Evolutionary conservation across 2,329 filamentous ascomycete species (phyloP).

Genomic region (Phyllosticta citriasiana): DNA sequence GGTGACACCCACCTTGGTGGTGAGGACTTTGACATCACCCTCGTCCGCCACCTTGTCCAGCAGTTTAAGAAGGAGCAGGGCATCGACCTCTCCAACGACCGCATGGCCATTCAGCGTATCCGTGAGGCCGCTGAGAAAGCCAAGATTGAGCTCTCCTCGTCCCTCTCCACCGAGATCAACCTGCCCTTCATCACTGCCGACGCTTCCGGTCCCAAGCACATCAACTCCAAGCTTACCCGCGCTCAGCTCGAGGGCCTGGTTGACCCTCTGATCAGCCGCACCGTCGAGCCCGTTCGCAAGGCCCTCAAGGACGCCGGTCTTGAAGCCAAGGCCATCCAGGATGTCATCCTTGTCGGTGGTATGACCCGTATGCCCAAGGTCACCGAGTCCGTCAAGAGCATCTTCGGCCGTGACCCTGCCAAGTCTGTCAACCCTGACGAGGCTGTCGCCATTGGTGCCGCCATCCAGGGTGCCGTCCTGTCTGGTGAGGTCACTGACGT

Average conservation of each 20-base stretch:
- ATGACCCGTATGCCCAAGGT: conserved; percentile 99
- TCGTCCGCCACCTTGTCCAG: conserved; percentile 86
- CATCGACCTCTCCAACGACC: conserved; percentile 81
- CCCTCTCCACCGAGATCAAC: conserved; percentile 94
- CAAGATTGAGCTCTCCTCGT: conserved; percentile 96
- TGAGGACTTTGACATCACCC: conserved; percentile 93
- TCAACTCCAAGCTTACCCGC: conserved; percentile 89
- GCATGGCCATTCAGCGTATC: conserved; percentile 98
- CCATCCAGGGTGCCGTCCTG: conserved; percentile 92
- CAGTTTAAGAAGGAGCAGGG: conserved; percentile 95
- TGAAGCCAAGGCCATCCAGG: conserved; percentile 86
- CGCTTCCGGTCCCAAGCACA: conserved; percentile 92
- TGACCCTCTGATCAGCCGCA: conserved; percentile 76
- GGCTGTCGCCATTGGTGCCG: conserved; percentile 94
- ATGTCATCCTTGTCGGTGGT: conserved; percentile 95
- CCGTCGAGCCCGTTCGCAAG: conserved; percentile 89
- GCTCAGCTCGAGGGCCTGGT: conserved; percentile 89
- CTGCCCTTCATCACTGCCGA: conserved; percentile 98
- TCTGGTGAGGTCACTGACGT: conserved; percentile 95
- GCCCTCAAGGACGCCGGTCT: conserved; percentile 92
- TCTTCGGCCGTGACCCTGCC: conserved; percentile 91
- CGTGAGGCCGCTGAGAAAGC: conserved; percentile 98
- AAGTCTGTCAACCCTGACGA: conserved; percentile 99
- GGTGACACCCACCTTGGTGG: conserved; percentile 97
- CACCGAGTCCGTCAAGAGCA: conserved; percentile 85